Percentiles rank a stretch among this genome's conserved stretches.
Evolutionary conservation across 1,139 yeast genomes (phyloP).

Genomic region (Cylindricascospora bacillispora): DNA sequence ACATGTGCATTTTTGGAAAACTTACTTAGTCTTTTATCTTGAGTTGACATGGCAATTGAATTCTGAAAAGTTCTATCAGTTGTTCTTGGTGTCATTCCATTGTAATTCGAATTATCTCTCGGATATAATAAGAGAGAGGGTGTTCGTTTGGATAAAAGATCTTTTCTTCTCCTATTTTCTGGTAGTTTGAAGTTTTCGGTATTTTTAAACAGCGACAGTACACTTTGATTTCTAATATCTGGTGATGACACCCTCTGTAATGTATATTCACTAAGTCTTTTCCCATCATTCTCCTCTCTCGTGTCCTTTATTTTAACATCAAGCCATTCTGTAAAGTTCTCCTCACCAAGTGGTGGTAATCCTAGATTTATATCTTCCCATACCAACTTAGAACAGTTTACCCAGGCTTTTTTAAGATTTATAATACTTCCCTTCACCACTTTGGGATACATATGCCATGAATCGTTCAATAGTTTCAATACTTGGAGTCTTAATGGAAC

Average conservation of each 20-base stretch:
- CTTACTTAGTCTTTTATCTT: too few species aligned
- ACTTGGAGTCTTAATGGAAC: conserved; percentile 36
- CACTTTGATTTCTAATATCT: conserved; percentile 21
- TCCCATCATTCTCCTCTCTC: conserved; percentile 13
- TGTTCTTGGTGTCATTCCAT: conserved; percentile 3
- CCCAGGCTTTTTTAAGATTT: conserved; percentile 33
- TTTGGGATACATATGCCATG: conserved; percentile 21
- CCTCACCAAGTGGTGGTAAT: conserved; percentile 12
- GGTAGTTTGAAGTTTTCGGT: conserved; percentile 14
- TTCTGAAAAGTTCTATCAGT: not conserved
- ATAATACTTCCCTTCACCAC: conserved; percentile 31
- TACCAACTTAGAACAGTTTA: conserved; percentile 12
- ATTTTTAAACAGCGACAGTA: conserved; percentile 19
- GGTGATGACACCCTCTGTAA: conserved; percentile 23
- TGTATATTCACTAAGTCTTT: conserved; percentile 21
- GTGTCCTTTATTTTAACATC: conserved; percentile 15
- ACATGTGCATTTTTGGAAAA: conserved; percentile 16
- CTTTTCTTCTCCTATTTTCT: conserved; percentile 2
- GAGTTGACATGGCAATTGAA: not conserved
- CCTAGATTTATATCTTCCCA: conserved; percentile 20
- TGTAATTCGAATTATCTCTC: conserved; percentile 13
- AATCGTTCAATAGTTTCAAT: conserved; percentile 37
- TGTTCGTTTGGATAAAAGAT: conserved; percentile 12
- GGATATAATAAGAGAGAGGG: conserved; percentile 26
- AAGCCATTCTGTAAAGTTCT: conserved; percentile 15